phyloP scores from a whole-genome alignment of 495 filamentous ascomycete species.

The Aspergillus biplanus region DNA sequence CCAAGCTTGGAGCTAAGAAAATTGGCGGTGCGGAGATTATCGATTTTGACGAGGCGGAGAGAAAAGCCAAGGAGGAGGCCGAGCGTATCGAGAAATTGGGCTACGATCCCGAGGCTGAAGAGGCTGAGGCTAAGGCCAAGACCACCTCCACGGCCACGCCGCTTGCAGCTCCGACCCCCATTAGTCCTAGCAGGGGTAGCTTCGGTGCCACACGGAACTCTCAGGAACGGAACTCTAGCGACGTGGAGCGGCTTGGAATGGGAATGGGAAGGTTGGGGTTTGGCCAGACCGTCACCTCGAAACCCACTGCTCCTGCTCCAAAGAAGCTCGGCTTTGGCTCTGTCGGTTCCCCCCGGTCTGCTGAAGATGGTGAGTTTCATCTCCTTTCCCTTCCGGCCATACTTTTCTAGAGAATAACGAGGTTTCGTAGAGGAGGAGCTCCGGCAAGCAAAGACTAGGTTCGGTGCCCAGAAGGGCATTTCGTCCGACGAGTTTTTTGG shows the following conservation, averaged over 20 bases:
- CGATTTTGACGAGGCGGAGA: conserved; percentile 96
- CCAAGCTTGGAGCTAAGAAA: conserved; percentile 92
- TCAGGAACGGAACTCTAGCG: conserved; percentile 65
- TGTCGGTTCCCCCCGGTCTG: conserved; percentile 65
- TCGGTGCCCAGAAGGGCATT: conserved; percentile 92
- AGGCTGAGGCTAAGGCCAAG: conserved; percentile 61
- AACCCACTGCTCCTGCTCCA: conserved; percentile 62
- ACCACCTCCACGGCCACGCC: conserved; percentile 55
- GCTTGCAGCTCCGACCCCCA: conserved; percentile 73
- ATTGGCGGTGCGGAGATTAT: conserved; percentile 71
- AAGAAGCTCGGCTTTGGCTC: conserved; percentile 91
- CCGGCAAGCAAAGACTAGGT: conserved; percentile 47
- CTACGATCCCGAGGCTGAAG: conserved; percentile 92
- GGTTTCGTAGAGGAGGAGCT: conserved; percentile 43
- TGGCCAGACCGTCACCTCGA: conserved; percentile 76
- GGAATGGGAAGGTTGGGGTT: conserved; percentile 87
- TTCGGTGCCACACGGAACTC: conserved; percentile 60
- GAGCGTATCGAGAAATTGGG: conserved; percentile 96
- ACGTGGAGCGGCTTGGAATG: conserved; percentile 91
- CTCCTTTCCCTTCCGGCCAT: conserved; percentile 10
- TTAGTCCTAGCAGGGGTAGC: conserved; percentile 64
- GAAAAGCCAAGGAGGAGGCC: conserved; percentile 95
- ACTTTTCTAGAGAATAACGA: neutral
- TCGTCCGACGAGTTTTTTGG: conserved; percentile 98
- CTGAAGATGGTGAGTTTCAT: conserved; percentile 65